phyloP scores from a whole-genome alignment of 208 protist genomes.

The Strigomonas culicis region DNA sequence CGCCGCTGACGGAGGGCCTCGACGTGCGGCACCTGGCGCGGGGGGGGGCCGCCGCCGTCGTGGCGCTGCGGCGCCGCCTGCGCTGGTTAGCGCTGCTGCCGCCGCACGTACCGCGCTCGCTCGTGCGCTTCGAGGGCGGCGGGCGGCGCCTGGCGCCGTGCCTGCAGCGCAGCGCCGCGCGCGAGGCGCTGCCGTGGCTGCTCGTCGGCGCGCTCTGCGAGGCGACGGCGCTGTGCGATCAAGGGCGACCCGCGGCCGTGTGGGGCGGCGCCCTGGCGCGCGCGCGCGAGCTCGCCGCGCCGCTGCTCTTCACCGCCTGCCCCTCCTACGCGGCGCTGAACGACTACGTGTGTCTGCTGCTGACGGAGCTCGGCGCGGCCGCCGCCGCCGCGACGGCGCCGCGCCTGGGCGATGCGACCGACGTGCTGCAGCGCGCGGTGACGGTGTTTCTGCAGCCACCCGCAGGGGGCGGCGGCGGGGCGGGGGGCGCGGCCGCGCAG shows the following conservation, averaged over 20 bases:
- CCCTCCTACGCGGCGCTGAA: conserved; percentile 25
- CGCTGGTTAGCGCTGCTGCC: conserved; percentile 48
- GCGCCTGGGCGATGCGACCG: conserved; percentile 2
- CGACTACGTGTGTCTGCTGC: conserved; percentile 25
- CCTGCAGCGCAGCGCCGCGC: conserved; percentile 29
- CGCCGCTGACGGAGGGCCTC: neutral
- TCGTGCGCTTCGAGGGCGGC: conserved; percentile 45
- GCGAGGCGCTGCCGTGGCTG: conserved; percentile 40
- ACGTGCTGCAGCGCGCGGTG: conserved; percentile 9
- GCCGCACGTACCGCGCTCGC: conserved; percentile 31
- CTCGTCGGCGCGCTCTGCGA: conserved; percentile 20
- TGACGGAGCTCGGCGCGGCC: conserved; percentile 5
- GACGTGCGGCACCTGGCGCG: neutral
- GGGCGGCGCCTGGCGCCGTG: conserved; percentile 20
- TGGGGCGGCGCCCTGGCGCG: neutral
- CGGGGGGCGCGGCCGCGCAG: conserved; percentile 1
- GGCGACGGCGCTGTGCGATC: neutral
- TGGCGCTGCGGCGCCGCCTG: conserved; percentile 49
- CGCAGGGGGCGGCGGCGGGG: too few relatives aligned
- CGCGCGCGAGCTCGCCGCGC: conserved; percentile 1
- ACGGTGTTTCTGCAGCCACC: neutral
- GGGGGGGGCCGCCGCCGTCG: conserved; percentile 10
- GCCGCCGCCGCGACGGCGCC: conserved; percentile 9
- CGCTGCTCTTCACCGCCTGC: conserved; percentile 20
- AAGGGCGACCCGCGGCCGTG: neutral